Percentiles rank a stretch among this genome's conserved stretches.
Evolutionary conservation across 345 rosid genomes (phyloP).

Genomic region (Populus davidiana): DNA sequence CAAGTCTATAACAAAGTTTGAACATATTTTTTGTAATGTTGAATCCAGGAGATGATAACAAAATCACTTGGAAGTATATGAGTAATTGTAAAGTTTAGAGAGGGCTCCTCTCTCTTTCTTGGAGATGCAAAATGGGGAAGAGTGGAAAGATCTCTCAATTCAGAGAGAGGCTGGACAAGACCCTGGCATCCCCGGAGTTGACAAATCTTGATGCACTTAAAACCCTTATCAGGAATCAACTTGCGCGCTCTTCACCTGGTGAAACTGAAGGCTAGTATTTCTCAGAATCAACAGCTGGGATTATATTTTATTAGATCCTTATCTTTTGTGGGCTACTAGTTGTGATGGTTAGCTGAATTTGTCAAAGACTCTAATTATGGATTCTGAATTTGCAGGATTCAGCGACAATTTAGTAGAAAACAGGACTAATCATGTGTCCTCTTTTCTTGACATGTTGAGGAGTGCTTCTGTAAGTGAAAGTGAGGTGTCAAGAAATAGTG

Average conservation of each 20-base stretch:
- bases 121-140: constrained; percentile 49
- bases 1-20: neutral
- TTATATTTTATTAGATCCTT: neutral
- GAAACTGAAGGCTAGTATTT: constrained; percentile 45
- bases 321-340: neutral
- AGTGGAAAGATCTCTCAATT: constrained; percentile 50
- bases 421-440: constrained; percentile 54
- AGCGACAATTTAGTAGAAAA: constrained; percentile 48
- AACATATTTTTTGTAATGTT: neutral
- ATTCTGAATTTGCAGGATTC: constrained; percentile 41
- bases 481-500: constrained; percentile 35
- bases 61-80: neutral
- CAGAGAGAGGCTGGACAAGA: constrained; percentile 70
- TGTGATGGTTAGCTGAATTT: constrained; percentile 4
- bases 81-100: neutral
- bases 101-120: constrained; percentile 1
- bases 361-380: constrained; percentile 5
- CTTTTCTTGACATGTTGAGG: constrained; percentile 80
- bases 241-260: constrained; percentile 35
- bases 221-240: constrained; percentile 59
- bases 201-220: constrained; percentile 48
- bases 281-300: neutral
- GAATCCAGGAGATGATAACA: constrained; percentile 1
- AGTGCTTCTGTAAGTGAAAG: constrained; percentile 57
- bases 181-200: constrained; percentile 68